Evolutionary conservation across 441 rosid species (phyloP).

Genomic region (Metrosideros polymorpha): DNA sequence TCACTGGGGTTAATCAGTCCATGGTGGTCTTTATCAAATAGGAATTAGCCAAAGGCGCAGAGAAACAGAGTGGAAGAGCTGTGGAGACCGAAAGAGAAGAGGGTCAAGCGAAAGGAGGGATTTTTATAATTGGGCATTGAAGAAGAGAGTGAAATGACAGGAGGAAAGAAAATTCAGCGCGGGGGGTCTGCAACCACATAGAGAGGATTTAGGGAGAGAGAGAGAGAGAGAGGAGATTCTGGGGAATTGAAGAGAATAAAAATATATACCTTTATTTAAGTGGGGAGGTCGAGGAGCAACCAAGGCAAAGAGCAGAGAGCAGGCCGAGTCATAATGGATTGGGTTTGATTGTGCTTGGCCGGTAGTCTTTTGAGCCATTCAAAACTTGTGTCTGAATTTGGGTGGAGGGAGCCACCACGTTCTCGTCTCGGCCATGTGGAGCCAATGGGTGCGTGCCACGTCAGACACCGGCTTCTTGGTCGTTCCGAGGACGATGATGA

Average conservation of each 20-base stretch:
- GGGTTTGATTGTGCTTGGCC: background rate
- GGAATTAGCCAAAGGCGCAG: background rate
- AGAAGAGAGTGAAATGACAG: background rate
- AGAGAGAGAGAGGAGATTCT: background rate
- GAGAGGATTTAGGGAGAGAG: conserved; percentile 7
- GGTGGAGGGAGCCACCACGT: background rate
- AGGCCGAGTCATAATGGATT: background rate
- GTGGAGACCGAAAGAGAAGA: background rate
- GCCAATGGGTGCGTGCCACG: background rate
- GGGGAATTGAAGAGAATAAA: background rate
- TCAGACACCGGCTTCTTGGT: background rate
- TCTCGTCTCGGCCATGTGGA: background rate
- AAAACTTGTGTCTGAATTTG: background rate
- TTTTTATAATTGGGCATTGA: conserved; percentile 1
- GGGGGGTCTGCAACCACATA: conserved; percentile 19
- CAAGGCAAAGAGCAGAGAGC: background rate
- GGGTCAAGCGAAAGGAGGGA: background rate
- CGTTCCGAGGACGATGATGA: background rate
- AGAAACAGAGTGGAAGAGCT: background rate
- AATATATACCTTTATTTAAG: background rate
- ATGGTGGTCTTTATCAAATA: conserved; percentile 10
- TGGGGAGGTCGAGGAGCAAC: background rate
- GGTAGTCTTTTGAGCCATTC: background rate
- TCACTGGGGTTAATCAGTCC: conserved; percentile 9
- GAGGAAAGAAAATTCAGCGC: conserved; percentile 6